Conservation (phyloP, 345 rosid genomes). For the Limnanthes douglasii region DNA sequence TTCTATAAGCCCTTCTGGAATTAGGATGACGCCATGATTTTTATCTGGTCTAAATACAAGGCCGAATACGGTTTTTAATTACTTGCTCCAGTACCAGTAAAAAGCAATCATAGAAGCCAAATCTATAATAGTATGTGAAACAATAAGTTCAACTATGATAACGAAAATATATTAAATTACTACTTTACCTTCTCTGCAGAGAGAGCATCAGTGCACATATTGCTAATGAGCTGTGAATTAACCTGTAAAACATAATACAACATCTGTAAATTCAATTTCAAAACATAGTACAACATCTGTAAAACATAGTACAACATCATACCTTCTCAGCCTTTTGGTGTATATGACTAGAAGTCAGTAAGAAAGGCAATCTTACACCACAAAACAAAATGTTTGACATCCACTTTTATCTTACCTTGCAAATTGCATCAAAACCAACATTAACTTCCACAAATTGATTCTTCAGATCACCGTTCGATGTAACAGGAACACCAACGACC, state of each 20-base stretch:
- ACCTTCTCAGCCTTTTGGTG: neutral
- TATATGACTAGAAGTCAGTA: neutral
- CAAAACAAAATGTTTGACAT: conserved; percentile 1
- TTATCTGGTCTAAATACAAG: conserved; percentile 36
- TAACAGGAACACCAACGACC: conserved; percentile 99
- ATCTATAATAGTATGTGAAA: too few species aligned
- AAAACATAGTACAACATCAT: neutral
- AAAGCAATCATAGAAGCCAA: neutral
- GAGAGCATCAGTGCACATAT: conserved; percentile 92
- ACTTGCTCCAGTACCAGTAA: conserved; percentile 10
- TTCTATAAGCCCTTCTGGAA: conserved; percentile 95
- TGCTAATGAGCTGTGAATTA: conserved; percentile 96
- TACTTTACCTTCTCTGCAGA: conserved; percentile 86
- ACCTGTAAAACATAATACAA: conserved; percentile 31
- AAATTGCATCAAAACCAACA: conserved; percentile 92
- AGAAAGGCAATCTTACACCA: conserved; percentile 3
- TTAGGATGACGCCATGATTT: conserved; percentile 81
- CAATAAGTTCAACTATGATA: neutral
- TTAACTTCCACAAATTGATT: conserved; percentile 89
- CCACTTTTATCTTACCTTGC: conserved; percentile 48
- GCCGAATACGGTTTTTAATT: neutral
- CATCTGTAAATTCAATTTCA: conserved; percentile 49
- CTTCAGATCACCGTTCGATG: conserved; percentile 92
- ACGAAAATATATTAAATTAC: neutral
- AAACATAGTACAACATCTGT: conserved; percentile 3